These are phyloP conservation scores for Phytophthora constricta DNA, from an alignment of 352 stramenopile species.

Conservation along the genomic window DNA sequence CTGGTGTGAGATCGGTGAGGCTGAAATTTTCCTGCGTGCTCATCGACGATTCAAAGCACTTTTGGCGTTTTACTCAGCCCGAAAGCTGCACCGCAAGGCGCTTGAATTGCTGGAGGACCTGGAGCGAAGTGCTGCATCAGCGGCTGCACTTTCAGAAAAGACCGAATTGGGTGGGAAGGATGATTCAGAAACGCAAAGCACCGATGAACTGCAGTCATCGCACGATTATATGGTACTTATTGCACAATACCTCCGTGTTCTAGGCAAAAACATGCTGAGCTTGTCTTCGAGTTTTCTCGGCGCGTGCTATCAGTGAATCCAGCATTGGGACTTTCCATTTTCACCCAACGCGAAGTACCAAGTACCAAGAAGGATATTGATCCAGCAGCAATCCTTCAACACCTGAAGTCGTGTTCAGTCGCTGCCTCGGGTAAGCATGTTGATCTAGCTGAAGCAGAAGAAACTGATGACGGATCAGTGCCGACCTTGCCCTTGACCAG, in stretches of 20 bases:
- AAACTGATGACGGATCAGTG: constrained; percentile 21
- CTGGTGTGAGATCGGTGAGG: constrained; percentile 75
- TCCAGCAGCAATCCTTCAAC: constrained; percentile 57
- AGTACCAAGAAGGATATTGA: constrained; percentile 68
- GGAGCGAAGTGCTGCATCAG: constrained; percentile 57
- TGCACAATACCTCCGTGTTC: constrained; percentile 65
- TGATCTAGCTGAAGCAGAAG: constrained; percentile 10
- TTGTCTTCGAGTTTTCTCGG: constrained; percentile 86
- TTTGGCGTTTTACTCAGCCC: constrained; percentile 71
- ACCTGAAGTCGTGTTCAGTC: constrained; percentile 70
- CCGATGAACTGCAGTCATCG: constrained; percentile 38
- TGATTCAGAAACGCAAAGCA: background rate
- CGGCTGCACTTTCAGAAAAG: constrained; percentile 14
- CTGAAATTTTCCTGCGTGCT: constrained; percentile 79
- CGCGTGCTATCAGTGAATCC: constrained; percentile 67
- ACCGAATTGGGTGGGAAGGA: constrained; percentile 6
- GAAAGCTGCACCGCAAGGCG: constrained; percentile 79
- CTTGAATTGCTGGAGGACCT: constrained; percentile 85
- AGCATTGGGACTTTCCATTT: constrained; percentile 72
- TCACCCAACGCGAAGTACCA: constrained; percentile 69
- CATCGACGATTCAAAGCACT: constrained; percentile 68
- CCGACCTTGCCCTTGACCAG: constrained; percentile 57
- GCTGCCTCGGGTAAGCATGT: constrained; percentile 7
- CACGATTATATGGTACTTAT: constrained; percentile 69
- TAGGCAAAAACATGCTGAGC: constrained; percentile 66